phyloP scores from a whole-genome alignment of 441 rosid genomes.

The Jatropha multifida region DNA sequence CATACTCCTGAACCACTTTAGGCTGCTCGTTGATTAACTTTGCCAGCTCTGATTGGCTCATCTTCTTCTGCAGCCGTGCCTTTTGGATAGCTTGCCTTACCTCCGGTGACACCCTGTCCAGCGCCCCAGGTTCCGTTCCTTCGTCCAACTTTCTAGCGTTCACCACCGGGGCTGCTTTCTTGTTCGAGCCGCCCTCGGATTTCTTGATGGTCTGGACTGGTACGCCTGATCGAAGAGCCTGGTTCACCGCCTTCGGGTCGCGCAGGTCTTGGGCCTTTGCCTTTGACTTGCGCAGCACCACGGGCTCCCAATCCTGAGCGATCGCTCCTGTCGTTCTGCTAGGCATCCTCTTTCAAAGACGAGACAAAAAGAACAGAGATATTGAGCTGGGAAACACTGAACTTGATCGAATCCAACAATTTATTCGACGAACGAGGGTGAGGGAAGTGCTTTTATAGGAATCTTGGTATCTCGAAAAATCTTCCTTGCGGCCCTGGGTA shows the following conservation, averaged over 20 bases:
- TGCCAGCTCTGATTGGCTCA: slow-evolving; percentile 79
- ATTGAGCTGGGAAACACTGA: background rate
- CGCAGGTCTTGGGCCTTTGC: slow-evolving; percentile 62
- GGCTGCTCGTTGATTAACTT: slow-evolving; percentile 77
- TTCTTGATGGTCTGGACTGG: slow-evolving; percentile 71
- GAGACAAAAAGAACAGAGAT: background rate
- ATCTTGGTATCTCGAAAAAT: slow-evolving; percentile 43
- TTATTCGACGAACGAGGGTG: background rate
- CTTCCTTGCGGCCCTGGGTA: slow-evolving; percentile 7
- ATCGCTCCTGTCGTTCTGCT: slow-evolving; percentile 64
- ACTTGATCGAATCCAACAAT: background rate
- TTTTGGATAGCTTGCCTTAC: slow-evolving; percentile 74
- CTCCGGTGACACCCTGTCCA: slow-evolving; percentile 53
- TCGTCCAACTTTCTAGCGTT: slow-evolving; percentile 69
- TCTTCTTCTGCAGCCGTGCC: slow-evolving; percentile 76
- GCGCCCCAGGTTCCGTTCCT: slow-evolving; percentile 61
- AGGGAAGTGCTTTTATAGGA: slow-evolving; percentile 21
- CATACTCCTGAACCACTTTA: slow-evolving; percentile 87
- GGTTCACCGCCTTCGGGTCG: slow-evolving; percentile 73
- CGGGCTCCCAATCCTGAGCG: slow-evolving; percentile 81
- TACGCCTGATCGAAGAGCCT: slow-evolving; percentile 62
- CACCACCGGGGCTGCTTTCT: slow-evolving; percentile 45
- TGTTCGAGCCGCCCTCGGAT: slow-evolving; percentile 71
- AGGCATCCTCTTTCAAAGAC: slow-evolving; percentile 43
- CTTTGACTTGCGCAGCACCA: slow-evolving; percentile 67